Percentiles rank a stretch among this genome's conserved stretches.
Evolutionary conservation across 2,329 filamentous ascomycete species (phyloP).

Genomic region (Botrytis fragariae): DNA sequence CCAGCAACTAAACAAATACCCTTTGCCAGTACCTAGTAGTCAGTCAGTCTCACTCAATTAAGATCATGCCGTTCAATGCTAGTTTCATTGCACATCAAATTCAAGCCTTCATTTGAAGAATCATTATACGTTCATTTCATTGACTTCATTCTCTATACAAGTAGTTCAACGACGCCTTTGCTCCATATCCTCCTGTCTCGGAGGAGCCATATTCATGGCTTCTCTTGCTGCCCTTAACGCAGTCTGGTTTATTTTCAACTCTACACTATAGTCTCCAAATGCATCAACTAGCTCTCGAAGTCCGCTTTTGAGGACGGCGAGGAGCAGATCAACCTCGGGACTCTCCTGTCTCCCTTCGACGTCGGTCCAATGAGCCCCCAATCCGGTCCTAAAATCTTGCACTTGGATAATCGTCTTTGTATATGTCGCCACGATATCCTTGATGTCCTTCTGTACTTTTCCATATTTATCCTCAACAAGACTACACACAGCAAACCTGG

Average conservation of each 20-base stretch:
- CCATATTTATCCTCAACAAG: constrained; percentile 80
- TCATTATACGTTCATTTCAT: constrained; percentile 10
- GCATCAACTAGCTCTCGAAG: constrained; percentile 63
- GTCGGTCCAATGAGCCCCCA: constrained; percentile 78
- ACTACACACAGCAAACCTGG: constrained; percentile 67
- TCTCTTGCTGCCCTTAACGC: constrained; percentile 75
- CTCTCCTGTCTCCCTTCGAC: constrained; percentile 51
- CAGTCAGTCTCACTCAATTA: neutral
- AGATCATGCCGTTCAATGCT: neutral
- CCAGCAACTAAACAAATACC: neutral
- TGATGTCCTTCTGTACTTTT: constrained; percentile 80
- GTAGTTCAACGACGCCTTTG: constrained; percentile 14
- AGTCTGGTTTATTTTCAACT: constrained; percentile 65
- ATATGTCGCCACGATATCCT: constrained; percentile 69
- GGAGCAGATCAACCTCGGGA: constrained; percentile 68
- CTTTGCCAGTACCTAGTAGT: neutral
- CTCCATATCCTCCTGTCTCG: constrained; percentile 4
- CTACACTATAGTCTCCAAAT: constrained; percentile 72
- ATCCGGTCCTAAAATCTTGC: constrained; percentile 59
- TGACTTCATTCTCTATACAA: neutral
- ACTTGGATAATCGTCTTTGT: constrained; percentile 67
- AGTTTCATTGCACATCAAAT: neutral
- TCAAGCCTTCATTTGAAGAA: neutral
- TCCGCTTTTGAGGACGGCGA: constrained; percentile 62
- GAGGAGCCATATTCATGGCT: constrained; percentile 40